Conservation (phyloP, 2,329 filamentous ascomycete species). For the Phialophora expanda region DNA sequence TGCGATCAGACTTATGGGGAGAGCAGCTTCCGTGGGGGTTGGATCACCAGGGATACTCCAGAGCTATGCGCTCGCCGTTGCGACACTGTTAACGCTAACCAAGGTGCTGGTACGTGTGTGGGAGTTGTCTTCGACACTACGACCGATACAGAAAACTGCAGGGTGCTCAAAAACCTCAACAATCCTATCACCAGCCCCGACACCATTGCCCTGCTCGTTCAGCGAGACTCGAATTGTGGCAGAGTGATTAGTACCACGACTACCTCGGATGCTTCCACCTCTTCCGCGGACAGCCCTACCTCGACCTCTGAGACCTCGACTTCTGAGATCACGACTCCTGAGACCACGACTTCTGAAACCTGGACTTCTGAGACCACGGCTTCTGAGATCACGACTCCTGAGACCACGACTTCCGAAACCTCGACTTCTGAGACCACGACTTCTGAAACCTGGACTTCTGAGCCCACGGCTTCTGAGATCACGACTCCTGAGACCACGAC, state of each 20-base stretch:
- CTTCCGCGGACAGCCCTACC: not conserved
- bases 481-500: no score
- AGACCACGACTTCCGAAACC: no score
- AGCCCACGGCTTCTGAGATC: not conserved
- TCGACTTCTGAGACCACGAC: not conserved
- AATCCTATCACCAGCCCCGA: conserved; percentile 7
- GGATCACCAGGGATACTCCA: conserved; percentile 14
- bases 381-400: no score
- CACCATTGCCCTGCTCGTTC: conserved; percentile 19
- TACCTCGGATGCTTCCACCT: conserved; percentile 6
- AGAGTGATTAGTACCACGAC: conserved; percentile 7
- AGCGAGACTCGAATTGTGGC: conserved; percentile 21
- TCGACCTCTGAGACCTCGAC: not conserved
- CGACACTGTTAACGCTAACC: conserved; percentile 22
- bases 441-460: not conserved
- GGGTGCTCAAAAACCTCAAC: conserved; percentile 19
- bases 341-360: not conserved
- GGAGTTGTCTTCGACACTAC: conserved; percentile 28
- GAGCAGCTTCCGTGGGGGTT: conserved; percentile 47
- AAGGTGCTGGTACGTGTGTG: conserved; percentile 19
- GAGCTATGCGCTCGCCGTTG: conserved; percentile 23
- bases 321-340: not conserved
- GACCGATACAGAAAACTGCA: conserved; percentile 22
- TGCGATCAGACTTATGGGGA: conserved; percentile 59
- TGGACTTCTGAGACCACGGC: not conserved